Evolutionary conservation across 1,139 yeast genomes (phyloP).

Genomic region (Debaryomyces psychrophilus): DNA sequence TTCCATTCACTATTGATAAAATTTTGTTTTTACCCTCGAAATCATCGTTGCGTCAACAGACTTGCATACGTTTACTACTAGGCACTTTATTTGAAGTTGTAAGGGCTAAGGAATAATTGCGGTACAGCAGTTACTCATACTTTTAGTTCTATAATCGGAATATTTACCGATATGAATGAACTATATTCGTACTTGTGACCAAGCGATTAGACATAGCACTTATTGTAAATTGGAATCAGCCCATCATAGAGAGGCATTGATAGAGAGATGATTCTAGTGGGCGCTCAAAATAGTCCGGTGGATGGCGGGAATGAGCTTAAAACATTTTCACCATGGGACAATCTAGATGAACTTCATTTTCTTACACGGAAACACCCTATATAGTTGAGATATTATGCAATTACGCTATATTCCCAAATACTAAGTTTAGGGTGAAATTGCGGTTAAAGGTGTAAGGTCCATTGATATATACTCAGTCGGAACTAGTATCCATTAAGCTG

Average conservation of each 20-base stretch:
- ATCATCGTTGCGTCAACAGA: constrained; percentile 7
- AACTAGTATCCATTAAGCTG: not conserved
- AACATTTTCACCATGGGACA: not conserved
- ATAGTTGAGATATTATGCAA: not conserved
- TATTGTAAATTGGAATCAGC: not conserved
- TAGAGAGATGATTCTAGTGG: not conserved
- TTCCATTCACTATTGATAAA: not conserved
- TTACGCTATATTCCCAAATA: too few species aligned
- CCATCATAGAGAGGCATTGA: too few species aligned
- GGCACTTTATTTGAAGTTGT: not conserved
- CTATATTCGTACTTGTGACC: too few species aligned
- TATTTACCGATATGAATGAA: not conserved
- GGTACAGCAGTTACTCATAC: not conserved
- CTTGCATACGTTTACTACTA: constrained; percentile 5
- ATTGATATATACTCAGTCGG: not conserved
- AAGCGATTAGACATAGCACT: too few species aligned
- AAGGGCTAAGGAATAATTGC: not conserved
- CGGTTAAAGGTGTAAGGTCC: not conserved
- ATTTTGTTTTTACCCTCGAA: constrained; percentile 8
- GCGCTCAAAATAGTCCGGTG: not conserved
- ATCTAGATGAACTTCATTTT: too few species aligned
- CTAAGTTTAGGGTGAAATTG: not conserved
- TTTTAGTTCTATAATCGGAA: not conserved
- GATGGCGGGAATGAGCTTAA: not conserved
- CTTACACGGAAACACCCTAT: not conserved